A percentile compares a stretch with the other conserved stretches of the same genome.
Evolutionary conservation across 192 early-diverging fungal genomes (phyloP).

Genomic region (Rhizoclosmatium sp.): DNA sequence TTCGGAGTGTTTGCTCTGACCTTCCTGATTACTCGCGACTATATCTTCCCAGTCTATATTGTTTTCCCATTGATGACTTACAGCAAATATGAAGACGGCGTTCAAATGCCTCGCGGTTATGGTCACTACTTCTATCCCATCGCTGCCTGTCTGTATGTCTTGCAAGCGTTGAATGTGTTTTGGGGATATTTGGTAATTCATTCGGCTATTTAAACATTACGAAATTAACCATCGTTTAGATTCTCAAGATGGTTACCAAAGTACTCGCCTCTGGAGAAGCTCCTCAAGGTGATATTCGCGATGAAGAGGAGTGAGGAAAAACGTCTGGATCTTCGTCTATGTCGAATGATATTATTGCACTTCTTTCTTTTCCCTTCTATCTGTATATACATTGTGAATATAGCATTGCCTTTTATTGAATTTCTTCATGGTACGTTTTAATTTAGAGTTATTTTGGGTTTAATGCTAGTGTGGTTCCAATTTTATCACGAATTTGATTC

Average conservation of each 20-base stretch:
- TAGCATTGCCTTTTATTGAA: too few relatives aligned
- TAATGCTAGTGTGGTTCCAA: too few relatives aligned
- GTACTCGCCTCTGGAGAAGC: neutral
- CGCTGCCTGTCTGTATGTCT: slow-evolving; percentile 24
- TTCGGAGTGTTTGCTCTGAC: slow-evolving; percentile 39
- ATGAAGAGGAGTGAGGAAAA: neutral
- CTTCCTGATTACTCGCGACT: slow-evolving; percentile 37
- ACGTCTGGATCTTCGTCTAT: too few relatives aligned
- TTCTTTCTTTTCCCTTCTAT: too few relatives aligned
- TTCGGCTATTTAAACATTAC: neutral
- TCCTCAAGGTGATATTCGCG: slow-evolving; percentile 23
- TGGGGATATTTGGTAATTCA: slow-evolving; percentile 31
- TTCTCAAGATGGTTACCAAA: slow-evolving; percentile 21
- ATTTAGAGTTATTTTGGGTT: too few relatives aligned
- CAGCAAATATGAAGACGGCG: slow-evolving; percentile 37
- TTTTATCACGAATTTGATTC: too few relatives aligned
- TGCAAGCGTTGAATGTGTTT: slow-evolving; percentile 32
- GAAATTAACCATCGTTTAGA: neutral
- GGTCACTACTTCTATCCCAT: slow-evolving; percentile 25
- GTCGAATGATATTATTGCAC: too few relatives aligned
- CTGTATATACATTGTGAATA: too few relatives aligned
- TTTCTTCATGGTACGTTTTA: too few relatives aligned
- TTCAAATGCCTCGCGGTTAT: slow-evolving; percentile 34
- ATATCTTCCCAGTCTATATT: slow-evolving; percentile 40
- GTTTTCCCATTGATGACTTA: slow-evolving; percentile 7